Conservation (phyloP, 306 rosid species). For the Glycyrrhiza uralensis region DNA sequence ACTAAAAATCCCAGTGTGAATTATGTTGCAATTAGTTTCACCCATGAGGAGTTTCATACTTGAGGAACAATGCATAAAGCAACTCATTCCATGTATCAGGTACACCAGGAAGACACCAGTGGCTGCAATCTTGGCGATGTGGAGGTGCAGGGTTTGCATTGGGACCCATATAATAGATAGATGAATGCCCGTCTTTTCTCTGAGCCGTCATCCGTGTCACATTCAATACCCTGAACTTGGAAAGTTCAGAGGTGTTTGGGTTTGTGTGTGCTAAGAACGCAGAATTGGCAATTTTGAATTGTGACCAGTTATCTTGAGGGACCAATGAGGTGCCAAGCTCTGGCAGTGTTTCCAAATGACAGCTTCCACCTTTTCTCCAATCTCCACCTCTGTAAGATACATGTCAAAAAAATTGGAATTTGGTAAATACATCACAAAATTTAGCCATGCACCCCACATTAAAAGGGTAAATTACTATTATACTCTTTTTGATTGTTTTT, state of each 20-base stretch:
- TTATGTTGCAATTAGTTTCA: conserved; percentile 27
- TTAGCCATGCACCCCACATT: too few species aligned
- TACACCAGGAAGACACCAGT: conserved; percentile 96
- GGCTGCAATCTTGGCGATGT: conserved; percentile 91
- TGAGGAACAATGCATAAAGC: conserved; percentile 61
- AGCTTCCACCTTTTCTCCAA: conserved; percentile 80
- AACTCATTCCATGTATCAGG: conserved; percentile 91
- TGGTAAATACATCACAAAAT: too few species aligned
- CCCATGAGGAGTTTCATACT: conserved; percentile 25
- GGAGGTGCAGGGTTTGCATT: conserved; percentile 39
- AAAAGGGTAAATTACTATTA: too few species aligned
- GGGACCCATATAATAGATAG: conserved; percentile 63
- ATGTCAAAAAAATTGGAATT: too few species aligned
- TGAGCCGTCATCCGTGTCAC: conserved; percentile 64
- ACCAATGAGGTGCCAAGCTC: conserved; percentile 61
- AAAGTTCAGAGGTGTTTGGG: conserved; percentile 15
- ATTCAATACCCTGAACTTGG: conserved; percentile 50
- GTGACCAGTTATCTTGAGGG: conserved; percentile 52
- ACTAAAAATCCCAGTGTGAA: background rate
- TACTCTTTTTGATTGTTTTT: too few species aligned
- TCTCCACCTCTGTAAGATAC: conserved; percentile 66
- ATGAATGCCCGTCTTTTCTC: conserved; percentile 85
- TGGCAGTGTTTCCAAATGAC: conserved; percentile 84
- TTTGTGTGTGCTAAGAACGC: conserved; percentile 34
- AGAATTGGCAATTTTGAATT: conserved; percentile 56